Percentiles rank a stretch among this genome's conserved stretches.
These are phyloP conservation scores for Pisolithus thermaeus DNA, from an alignment of 1,284 basidiomycete genomes.

Conservation along the genomic window DNA sequence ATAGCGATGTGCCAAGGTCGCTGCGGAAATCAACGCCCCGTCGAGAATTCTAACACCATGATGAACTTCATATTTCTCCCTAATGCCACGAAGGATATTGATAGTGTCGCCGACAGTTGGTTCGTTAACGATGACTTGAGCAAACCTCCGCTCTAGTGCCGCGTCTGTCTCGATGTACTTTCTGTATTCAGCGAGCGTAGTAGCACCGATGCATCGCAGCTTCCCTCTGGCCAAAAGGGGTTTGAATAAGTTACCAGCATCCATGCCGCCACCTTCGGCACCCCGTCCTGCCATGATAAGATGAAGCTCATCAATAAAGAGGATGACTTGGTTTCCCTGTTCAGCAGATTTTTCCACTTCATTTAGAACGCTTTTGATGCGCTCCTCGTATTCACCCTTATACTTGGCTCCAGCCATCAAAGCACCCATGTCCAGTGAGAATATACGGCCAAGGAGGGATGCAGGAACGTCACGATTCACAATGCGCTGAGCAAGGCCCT, in stretches of 20 bases:
- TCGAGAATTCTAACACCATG: constrained; percentile 92
- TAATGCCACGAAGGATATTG: constrained; percentile 84
- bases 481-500: constrained; percentile 95
- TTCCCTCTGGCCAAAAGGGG: constrained; percentile 90
- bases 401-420: constrained; percentile 96
- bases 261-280: constrained; percentile 73
- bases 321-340: constrained; percentile 80
- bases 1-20: constrained; percentile 92
- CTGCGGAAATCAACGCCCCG: constrained; percentile 85
- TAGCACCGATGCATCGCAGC: constrained; percentile 86
- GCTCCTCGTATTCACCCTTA: constrained; percentile 97
- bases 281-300: constrained; percentile 87
- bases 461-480: constrained; percentile 94
- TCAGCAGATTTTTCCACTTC: constrained; percentile 92
- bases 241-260: constrained; percentile 87
- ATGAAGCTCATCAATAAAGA: constrained; percentile 95
- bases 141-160: constrained; percentile 92
- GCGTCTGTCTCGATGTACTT: constrained; percentile 96
- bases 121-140: constrained; percentile 91
- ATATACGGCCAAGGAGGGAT: constrained; percentile 78
- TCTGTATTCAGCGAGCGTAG: constrained; percentile 89
- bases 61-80: constrained; percentile 78
- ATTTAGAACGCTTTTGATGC: constrained; percentile 87
- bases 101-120: constrained; percentile 89
- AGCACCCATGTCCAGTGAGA: constrained; percentile 89